These are phyloP conservation scores for Rhodotorula sp. DNA, from an alignment of 1,284 basidiomycete genomes.

Conservation along the genomic window DNA sequence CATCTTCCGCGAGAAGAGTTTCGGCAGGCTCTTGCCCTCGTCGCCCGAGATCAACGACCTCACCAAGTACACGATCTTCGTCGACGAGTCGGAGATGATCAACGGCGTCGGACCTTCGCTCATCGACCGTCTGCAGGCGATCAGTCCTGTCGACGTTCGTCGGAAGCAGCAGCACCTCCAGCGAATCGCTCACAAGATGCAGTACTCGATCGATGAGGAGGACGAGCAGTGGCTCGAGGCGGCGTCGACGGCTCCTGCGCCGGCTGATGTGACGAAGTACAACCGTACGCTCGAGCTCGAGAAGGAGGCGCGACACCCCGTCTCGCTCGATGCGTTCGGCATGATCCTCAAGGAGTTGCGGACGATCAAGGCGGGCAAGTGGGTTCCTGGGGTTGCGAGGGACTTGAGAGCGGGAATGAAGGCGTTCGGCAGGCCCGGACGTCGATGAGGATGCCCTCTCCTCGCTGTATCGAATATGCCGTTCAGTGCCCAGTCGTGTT, in stretches of 20 bases:
- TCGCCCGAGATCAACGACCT: conserved; percentile 37
- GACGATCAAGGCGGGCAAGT: conserved; percentile 28
- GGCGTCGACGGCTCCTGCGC: neutral
- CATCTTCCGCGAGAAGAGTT: conserved; percentile 37
- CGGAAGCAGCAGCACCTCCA: conserved; percentile 31
- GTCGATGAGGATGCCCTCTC: neutral
- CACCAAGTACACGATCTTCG: conserved; percentile 28
- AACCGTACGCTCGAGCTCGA: conserved; percentile 9
- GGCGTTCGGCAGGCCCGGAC: conserved; percentile 7
- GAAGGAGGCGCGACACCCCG: neutral
- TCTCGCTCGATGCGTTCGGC: conserved; percentile 30
- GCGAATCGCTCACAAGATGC: conserved; percentile 24
- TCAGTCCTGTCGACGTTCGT: conserved; percentile 21
- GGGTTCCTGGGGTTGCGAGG: conserved; percentile 22
- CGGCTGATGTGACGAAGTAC: conserved; percentile 10
- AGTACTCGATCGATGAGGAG: conserved; percentile 29
- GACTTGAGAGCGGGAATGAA: conserved; percentile 27
- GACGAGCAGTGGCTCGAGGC: conserved; percentile 16
- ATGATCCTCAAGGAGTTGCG: conserved; percentile 33
- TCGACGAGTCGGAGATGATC: conserved; percentile 38
- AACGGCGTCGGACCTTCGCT: conserved; percentile 24
- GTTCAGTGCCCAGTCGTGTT: neutral
- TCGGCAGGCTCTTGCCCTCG: conserved; percentile 39
- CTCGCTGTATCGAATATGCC: too few species aligned
- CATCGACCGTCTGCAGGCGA: conserved; percentile 25